Conservation (phyloP, 2,329 filamentous ascomycete genomes). For the Alternaria sp. region DNA sequence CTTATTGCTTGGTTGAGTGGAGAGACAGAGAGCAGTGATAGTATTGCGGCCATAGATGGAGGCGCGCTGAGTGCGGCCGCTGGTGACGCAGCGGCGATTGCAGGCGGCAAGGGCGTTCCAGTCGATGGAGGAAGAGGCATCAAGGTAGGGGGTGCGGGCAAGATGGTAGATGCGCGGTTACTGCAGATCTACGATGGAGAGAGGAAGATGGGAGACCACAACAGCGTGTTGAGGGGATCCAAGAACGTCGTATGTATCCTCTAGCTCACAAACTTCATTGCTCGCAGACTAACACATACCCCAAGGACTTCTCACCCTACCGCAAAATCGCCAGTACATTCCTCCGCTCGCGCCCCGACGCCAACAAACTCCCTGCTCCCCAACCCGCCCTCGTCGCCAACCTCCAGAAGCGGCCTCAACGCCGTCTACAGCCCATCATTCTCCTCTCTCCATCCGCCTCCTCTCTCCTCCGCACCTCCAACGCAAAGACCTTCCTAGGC, state of each 20-base stretch:
- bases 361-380: slow-evolving; percentile 47
- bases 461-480: slow-evolving; percentile 91
- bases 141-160: slow-evolving; percentile 45
- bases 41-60: slow-evolving; percentile 83
- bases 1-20: slow-evolving; percentile 93
- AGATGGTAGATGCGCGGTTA: slow-evolving; percentile 76
- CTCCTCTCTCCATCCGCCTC: slow-evolving; percentile 95
- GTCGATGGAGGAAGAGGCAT: slow-evolving; percentile 48
- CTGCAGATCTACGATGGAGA: slow-evolving; percentile 91
- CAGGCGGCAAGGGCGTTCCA: slow-evolving; percentile 57
- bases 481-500: slow-evolving; percentile 93
- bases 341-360: slow-evolving; percentile 63
- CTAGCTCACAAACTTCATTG: not conserved
- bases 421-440: slow-evolving; percentile 79
- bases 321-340: slow-evolving; percentile 84
- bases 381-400: slow-evolving; percentile 51
- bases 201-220: slow-evolving; percentile 90
- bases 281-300: slow-evolving; percentile 23
- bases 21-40: slow-evolving; percentile 81
- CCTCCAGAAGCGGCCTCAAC: slow-evolving; percentile 52
- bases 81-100: slow-evolving; percentile 62
- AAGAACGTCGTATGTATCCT: slow-evolving; percentile 78
- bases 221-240: slow-evolving; percentile 83
- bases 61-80: slow-evolving; percentile 59
- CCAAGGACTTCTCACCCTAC: slow-evolving; percentile 94